Evolutionary conservation across 2,329 filamentous ascomycete species (phyloP), one percentile per base, ranked within the genome.

Genomic region (Sphaerulina musiva): DNA sequence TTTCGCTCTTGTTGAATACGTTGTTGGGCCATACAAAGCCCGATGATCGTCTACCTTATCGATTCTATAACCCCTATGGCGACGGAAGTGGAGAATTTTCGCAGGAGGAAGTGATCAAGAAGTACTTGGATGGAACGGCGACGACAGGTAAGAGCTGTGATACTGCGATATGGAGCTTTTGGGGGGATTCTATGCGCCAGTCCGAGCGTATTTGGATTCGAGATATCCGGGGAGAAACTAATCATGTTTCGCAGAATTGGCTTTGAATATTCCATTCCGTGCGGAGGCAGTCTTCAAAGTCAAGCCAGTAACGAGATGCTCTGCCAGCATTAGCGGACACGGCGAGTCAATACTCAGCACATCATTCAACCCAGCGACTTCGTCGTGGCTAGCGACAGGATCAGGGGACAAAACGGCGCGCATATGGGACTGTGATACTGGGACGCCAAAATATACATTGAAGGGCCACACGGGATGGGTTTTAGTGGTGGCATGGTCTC

Each of bases 221-320:
- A 44, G 42, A 26, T 12, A 44, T 6, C 1, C 11, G 4, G 11
- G 20, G 11, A 26, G 20, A 44, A 20, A 26, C 42, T 44, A 26
- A 26, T 43, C 9, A 4, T 6, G 14, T 44, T 20, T 12, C 2
- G 81, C 80, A 26, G 83, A 86, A 75, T 79, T 82, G 58, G 77
- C 79, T 34, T 74, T 86, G 26, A 76, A 78, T 40, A 77, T 86
- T 11, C 79, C 83, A 55, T 85, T 82, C 68, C 81, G 82, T 38
- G 92, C 93, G 0, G 92, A 98, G 71, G 89, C 92, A 20, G 87
- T 97, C 0, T 97, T 96, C 76, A 85, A 86, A 65, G 93, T 97
- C 23, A 90, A 93, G 65, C 87, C 89, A 9, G 90, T 96, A 41
- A 92, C 91, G 46, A 81, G 93, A 70, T 92, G 93, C 74, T 87